Conservation (phyloP, 331 rosid genomes). For the Telfairia occidentalis region DNA sequence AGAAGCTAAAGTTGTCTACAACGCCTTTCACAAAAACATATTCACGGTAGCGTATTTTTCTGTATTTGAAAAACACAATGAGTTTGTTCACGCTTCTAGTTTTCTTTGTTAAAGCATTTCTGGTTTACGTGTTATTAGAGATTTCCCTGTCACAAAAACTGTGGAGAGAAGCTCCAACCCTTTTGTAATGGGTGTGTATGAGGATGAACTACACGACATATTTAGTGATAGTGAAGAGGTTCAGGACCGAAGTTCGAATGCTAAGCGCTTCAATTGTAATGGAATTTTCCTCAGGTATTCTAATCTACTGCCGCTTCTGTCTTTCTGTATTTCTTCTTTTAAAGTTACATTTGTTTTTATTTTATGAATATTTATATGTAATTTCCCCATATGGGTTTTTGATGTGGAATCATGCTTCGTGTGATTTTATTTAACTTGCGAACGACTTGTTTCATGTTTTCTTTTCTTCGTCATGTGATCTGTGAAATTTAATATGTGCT, state of each 20-base stretch:
- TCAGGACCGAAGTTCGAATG: slow-evolving; percentile 12
- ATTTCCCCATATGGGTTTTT: too few species aligned
- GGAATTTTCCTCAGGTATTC: slow-evolving; percentile 49
- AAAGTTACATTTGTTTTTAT: neutral
- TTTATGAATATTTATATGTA: neutral
- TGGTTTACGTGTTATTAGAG: neutral
- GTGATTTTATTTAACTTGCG: neutral
- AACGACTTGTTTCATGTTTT: neutral
- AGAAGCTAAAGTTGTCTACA: slow-evolving; percentile 23
- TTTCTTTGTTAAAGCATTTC: neutral
- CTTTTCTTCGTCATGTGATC: neutral
- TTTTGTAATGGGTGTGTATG: slow-evolving; percentile 47
- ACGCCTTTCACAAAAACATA: slow-evolving; percentile 21
- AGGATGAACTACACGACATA: slow-evolving; percentile 36
- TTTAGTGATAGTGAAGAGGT: slow-evolving; percentile 32
- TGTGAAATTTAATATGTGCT: neutral
- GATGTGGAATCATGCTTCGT: neutral
- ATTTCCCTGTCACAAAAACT: slow-evolving; percentile 10
- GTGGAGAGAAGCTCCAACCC: slow-evolving; percentile 24
- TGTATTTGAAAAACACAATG: neutral
- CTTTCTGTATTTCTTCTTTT: neutral
- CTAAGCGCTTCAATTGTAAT: slow-evolving; percentile 39
- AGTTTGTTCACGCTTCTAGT: neutral
- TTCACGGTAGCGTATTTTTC: neutral
- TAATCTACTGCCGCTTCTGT: neutral